Conservation (phyloP, 1,139 yeast genomes). For the Diutina neorugosa region DNA sequence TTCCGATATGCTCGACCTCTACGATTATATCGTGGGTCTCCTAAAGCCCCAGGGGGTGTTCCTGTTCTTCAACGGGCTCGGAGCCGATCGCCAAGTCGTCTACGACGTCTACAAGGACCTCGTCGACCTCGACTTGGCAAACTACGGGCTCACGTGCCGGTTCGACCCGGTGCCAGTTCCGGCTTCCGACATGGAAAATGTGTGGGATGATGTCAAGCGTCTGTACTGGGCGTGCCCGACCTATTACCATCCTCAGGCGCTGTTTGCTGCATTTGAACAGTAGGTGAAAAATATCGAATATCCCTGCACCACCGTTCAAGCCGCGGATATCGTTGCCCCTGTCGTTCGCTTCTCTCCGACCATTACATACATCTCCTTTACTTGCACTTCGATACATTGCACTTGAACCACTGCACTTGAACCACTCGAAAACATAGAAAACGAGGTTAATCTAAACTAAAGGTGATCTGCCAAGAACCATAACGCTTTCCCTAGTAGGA, state of each 20-base stretch:
- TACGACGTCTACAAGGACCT: constrained; percentile 83
- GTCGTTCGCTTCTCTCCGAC: too few relatives aligned
- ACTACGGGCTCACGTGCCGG: constrained; percentile 59
- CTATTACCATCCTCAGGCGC: constrained; percentile 52
- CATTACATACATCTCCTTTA: too few relatives aligned
- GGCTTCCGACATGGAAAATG: constrained; percentile 20
- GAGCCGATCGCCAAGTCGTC: constrained; percentile 85
- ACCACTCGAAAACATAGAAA: too few relatives aligned
- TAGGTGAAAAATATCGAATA: not conserved
- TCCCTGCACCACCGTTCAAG: not conserved
- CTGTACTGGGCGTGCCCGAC: constrained; percentile 67
- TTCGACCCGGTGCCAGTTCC: constrained; percentile 38
- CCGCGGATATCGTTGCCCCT: too few relatives aligned
- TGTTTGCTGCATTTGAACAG: constrained; percentile 18
- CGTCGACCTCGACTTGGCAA: constrained; percentile 67
- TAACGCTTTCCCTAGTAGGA: too few relatives aligned
- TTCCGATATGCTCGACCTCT: constrained; percentile 74
- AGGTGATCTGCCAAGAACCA: too few relatives aligned
- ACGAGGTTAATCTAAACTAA: too few relatives aligned
- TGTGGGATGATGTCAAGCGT: constrained; percentile 62
- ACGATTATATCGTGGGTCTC: constrained; percentile 72
- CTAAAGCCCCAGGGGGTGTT: constrained; percentile 72
- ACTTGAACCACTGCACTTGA: too few relatives aligned
- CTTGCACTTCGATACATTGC: too few relatives aligned
- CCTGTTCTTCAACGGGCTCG: constrained; percentile 87